Evolutionary conservation across 2,329 filamentous ascomycete genomes (phyloP).

Genomic region (Epichloe aotearoae): DNA sequence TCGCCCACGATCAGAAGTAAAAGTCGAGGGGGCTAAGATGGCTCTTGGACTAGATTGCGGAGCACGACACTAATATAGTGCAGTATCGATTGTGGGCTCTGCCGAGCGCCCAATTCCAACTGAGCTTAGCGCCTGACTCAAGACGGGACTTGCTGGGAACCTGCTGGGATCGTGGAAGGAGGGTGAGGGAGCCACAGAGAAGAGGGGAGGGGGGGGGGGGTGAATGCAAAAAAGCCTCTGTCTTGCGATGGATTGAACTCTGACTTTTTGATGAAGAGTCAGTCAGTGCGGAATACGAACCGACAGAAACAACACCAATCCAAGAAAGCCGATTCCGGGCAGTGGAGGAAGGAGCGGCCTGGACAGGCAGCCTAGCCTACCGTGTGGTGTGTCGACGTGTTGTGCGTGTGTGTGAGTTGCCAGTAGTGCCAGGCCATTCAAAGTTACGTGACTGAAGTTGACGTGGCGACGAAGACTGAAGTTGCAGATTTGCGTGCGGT

Average conservation of each 20-base stretch:
- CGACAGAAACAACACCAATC: not conserved
- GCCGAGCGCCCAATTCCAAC: constrained; percentile 21
- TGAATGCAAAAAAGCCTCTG: not conserved
- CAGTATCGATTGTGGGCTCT: constrained; percentile 19
- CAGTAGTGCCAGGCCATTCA: not conserved
- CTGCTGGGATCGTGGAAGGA: not conserved
- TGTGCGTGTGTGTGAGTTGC: not conserved
- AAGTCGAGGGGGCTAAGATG: constrained; percentile 13
- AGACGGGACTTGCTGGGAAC: constrained; percentile 10
- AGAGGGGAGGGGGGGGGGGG: not conserved
- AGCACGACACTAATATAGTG: constrained; percentile 28
- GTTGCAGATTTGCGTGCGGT: constrained; percentile 4
- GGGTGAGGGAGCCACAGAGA: not conserved
- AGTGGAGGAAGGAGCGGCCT: not conserved
- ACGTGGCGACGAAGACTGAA: not conserved
- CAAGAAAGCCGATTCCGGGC: constrained; percentile 1
- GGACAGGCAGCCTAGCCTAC: not conserved
- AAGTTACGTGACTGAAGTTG: not conserved
- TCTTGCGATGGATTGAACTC: constrained; percentile 3
- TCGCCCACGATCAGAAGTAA: constrained; percentile 12
- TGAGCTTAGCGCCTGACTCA: constrained; percentile 22
- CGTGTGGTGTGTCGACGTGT: not conserved
- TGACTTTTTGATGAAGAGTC: constrained; percentile 4
- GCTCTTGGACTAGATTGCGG: constrained; percentile 22
- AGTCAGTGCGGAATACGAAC: constrained; percentile 1